Conservation (phyloP, 352 stramenopile genomes). For the Pythium scleroteichum region DNA sequence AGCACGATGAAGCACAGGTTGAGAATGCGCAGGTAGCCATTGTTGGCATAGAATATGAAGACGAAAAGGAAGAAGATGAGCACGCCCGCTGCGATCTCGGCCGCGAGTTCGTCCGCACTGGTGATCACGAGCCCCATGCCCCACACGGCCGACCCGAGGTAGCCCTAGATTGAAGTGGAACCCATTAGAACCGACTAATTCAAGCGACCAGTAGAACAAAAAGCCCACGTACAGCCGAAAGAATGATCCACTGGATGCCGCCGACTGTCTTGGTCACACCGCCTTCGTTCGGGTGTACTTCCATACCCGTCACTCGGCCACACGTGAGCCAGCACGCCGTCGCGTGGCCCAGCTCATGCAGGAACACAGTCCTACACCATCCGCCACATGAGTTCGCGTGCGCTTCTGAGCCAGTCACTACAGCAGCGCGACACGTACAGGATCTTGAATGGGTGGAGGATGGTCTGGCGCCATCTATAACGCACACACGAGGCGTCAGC, state of each 20-base stretch:
- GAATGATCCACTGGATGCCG: constrained; percentile 42
- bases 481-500: too few relatives aligned
- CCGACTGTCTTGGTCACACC: constrained; percentile 76
- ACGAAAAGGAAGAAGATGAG: constrained; percentile 88
- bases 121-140: constrained; percentile 85
- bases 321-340: constrained; percentile 86
- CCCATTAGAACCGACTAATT: not conserved
- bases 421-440: constrained; percentile 46
- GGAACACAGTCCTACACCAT: constrained; percentile 72
- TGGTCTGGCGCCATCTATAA: constrained; percentile 78
- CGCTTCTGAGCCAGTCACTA: not conserved
- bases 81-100: constrained; percentile 75
- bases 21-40: constrained; percentile 80
- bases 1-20: constrained; percentile 86
- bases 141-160: constrained; percentile 85
- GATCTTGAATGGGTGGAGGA: constrained; percentile 90
- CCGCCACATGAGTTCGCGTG: not conserved
- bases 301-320: constrained; percentile 85
- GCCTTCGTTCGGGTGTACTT: constrained; percentile 87
- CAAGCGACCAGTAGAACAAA: not conserved
- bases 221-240: constrained; percentile 43
- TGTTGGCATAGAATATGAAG: constrained; percentile 89
- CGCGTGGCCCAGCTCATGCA: constrained; percentile 85
- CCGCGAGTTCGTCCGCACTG: constrained; percentile 50
- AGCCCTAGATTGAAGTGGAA: constrained; percentile 45